A percentile compares a stretch with the other conserved stretches of the same genome.
These are phyloP conservation scores for Colletotrichum coccodes DNA, from an alignment of 2,329 filamentous ascomycete genomes.

Conservation along the genomic window DNA sequence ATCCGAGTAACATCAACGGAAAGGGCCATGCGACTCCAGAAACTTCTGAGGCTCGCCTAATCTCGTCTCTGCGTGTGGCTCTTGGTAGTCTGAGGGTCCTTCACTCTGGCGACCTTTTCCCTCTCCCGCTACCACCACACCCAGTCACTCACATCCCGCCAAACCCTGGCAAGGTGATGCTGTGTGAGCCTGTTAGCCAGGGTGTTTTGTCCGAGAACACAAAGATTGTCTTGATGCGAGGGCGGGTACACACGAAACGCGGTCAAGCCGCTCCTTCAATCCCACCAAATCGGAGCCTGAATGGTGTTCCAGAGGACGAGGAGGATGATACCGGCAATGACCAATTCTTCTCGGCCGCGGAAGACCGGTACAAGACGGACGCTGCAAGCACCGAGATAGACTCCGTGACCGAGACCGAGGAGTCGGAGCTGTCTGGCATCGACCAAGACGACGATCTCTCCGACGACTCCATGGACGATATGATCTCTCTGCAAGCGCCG, in stretches of 20 bases:
- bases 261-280: slow-evolving; percentile 56
- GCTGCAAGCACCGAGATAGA: slow-evolving; percentile 68
- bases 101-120: slow-evolving; percentile 83
- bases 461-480: slow-evolving; percentile 91
- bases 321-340: slow-evolving; percentile 92
- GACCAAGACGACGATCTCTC: slow-evolving; percentile 82
- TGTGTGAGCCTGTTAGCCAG: slow-evolving; percentile 96
- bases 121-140: slow-evolving; percentile 82
- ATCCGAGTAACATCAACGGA: slow-evolving; percentile 55
- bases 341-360: slow-evolving; percentile 91
- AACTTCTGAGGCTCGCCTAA: slow-evolving; percentile 49
- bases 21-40: slow-evolving; percentile 45
- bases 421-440: slow-evolving; percentile 68
- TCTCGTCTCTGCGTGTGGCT: slow-evolving; percentile 77
- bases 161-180: slow-evolving; percentile 85
- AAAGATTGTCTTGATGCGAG: slow-evolving; percentile 82
- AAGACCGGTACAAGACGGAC: slow-evolving; percentile 75
- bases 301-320: slow-evolving; percentile 70
- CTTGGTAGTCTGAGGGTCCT: slow-evolving; percentile 79
- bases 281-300: slow-evolving; percentile 61
- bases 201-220: slow-evolving; percentile 81
- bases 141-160: slow-evolving; percentile 87
- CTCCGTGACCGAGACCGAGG: slow-evolving; percentile 68
- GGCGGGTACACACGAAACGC: slow-evolving; percentile 67
- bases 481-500: slow-evolving; percentile 89